These are phyloP conservation scores for Terfezia claveryi DNA, from an alignment of 495 filamentous ascomycete species.

Conservation along the genomic window DNA sequence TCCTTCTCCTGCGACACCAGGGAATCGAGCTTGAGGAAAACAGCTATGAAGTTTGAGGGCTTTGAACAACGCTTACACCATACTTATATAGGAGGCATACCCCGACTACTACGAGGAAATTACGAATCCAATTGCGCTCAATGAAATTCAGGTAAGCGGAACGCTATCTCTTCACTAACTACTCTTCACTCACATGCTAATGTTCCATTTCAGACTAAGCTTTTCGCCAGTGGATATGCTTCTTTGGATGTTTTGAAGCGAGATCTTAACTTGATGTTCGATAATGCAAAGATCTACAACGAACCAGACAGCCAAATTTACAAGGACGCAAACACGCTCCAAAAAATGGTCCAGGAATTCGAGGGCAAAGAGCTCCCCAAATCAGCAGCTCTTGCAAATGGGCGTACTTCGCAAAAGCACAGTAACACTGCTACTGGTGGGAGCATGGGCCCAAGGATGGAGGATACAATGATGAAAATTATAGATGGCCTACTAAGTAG, in stretches of 20 bases:
- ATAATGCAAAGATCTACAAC: slow-evolving; percentile 19
- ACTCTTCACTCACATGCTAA: neutral
- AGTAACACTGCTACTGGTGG: neutral
- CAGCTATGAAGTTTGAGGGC: too few species aligned
- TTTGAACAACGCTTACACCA: too few species aligned
- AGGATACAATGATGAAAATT: slow-evolving; percentile 7
- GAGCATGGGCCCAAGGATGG: slow-evolving; percentile 5
- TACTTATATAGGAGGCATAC: slow-evolving; percentile 18
- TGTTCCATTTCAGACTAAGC: slow-evolving; percentile 6
- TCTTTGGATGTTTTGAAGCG: slow-evolving; percentile 11
- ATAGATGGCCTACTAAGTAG: neutral
- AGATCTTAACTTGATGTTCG: slow-evolving; percentile 17
- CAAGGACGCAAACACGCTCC: slow-evolving; percentile 14
- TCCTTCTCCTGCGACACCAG: slow-evolving; percentile 2
- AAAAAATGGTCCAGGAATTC: slow-evolving; percentile 10
- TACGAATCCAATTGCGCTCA: slow-evolving; percentile 31
- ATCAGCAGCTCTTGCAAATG: neutral
- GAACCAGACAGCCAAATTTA: slow-evolving; percentile 19
- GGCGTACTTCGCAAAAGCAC: neutral
- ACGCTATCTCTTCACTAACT: too few species aligned
- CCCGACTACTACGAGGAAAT: slow-evolving; percentile 36
- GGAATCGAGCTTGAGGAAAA: too few species aligned
- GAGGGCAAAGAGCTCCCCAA: neutral
- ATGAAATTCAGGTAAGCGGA: slow-evolving; percentile 28
- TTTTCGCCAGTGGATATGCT: slow-evolving; percentile 12